Evolutionary conservation across 2,329 filamentous ascomycete genomes (phyloP).

Genomic region (Paecilomyces variotii): DNA sequence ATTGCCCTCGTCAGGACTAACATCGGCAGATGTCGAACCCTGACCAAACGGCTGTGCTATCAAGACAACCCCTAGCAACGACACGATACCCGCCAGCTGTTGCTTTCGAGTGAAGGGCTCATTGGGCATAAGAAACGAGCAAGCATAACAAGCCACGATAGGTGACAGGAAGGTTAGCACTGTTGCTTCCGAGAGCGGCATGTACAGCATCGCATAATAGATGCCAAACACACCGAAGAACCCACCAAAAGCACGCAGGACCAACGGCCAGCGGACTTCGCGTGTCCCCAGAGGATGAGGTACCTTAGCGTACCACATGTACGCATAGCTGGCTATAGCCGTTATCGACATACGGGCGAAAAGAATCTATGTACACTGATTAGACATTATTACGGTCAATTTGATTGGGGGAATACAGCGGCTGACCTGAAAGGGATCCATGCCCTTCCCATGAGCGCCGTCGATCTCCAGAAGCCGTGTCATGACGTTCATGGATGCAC

Average conservation of each 20-base stretch:
- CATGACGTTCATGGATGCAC: conserved; percentile 75
- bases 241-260: conserved; percentile 61
- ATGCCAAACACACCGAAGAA: conserved; percentile 75
- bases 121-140: conserved; percentile 59
- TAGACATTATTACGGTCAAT: background rate
- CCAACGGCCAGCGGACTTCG: conserved; percentile 59
- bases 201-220: conserved; percentile 66
- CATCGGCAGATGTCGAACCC: conserved; percentile 4
- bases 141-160: conserved; percentile 69
- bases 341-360: conserved; percentile 75
- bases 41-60: conserved; percentile 61
- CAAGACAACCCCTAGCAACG: conserved; percentile 69
- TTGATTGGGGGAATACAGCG: background rate
- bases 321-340: conserved; percentile 54
- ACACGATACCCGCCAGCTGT: conserved; percentile 66
- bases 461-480: conserved; percentile 65
- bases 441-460: conserved; percentile 57
- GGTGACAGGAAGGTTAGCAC: conserved; percentile 84
- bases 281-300: conserved; percentile 61
- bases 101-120: conserved; percentile 74
- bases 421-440: conserved; percentile 67
- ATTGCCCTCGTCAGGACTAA: background rate
- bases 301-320: conserved; percentile 64
- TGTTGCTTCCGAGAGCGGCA: conserved; percentile 78
- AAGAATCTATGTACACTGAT: conserved; percentile 47